Conservation (phyloP, 306 rosid genomes). For the Trichosanthes truncata region DNA sequence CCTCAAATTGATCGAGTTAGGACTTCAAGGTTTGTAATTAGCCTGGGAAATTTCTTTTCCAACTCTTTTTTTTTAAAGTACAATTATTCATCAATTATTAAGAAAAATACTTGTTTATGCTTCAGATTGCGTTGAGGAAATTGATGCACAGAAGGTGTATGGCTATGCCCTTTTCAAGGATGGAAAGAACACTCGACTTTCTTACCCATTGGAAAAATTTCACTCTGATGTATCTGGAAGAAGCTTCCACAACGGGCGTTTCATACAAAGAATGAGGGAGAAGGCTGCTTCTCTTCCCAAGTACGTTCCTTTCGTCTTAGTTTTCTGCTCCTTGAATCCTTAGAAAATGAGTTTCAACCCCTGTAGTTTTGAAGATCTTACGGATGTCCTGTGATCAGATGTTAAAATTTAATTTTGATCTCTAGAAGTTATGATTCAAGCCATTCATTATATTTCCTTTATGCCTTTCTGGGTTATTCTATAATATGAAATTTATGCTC, state of each 20-base stretch:
- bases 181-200: conserved; percentile 28
- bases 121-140: conserved; percentile 58
- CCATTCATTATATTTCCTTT: background rate
- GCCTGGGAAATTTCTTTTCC: background rate
- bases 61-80: background rate
- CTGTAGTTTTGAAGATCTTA: background rate
- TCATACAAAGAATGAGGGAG: conserved; percentile 56
- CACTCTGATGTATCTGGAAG: conserved; percentile 47
- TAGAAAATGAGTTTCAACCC: background rate
- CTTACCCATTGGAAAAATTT: conserved; percentile 52
- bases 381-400: background rate
- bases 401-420: background rate
- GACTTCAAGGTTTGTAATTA: conserved; percentile 58
- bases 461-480: background rate
- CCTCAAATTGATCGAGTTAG: conserved; percentile 81
- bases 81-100: background rate
- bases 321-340: background rate
- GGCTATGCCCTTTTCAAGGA: conserved; percentile 67
- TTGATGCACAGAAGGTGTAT: conserved; percentile 52
- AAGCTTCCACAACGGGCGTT: conserved; percentile 74
- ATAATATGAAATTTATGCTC: background rate
- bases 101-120: conserved; percentile 1
- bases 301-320: conserved; percentile 18
- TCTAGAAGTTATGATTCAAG: background rate
- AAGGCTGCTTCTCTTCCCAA: conserved; percentile 41